Evolutionary conservation across 2,329 filamentous ascomycete species (phyloP).

Genomic region (Berkeleyomyces basicola): DNA sequence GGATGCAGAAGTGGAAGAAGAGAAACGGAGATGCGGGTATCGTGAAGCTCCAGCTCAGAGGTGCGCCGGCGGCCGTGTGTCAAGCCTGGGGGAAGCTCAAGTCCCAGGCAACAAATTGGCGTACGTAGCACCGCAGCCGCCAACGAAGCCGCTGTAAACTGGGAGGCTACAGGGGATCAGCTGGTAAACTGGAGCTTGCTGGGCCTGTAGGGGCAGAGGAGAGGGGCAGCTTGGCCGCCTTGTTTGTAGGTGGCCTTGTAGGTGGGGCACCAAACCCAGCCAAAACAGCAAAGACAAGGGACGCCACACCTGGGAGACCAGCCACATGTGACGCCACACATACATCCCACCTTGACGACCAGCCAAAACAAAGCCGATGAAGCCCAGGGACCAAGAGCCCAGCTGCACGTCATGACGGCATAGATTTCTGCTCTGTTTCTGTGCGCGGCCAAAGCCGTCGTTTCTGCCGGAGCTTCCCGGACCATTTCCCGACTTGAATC

Average conservation of each 20-base stretch:
- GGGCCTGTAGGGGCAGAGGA: neutral
- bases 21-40: neutral
- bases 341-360: constrained; percentile 4
- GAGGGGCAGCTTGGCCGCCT: neutral
- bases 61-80: neutral
- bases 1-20: neutral
- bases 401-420: neutral
- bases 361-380: neutral
- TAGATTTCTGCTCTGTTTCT: neutral
- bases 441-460: too few relatives aligned
- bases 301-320: neutral
- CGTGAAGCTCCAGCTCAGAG: neutral
- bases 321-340: neutral
- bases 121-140: constrained; percentile 7
- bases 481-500: too few relatives aligned
- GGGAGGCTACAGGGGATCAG: neutral
- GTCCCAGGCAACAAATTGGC: constrained; percentile 6
- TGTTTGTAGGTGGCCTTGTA: constrained; percentile 8
- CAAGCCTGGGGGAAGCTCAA: neutral
- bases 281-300: neutral
- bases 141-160: neutral
- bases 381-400: too few relatives aligned
- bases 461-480: too few relatives aligned
- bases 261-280: constrained; percentile 1
- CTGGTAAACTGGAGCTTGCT: neutral